Evolutionary conservation across 2,329 filamentous ascomycete species (phyloP).

Genomic region (Fusarium palustre): DNA sequence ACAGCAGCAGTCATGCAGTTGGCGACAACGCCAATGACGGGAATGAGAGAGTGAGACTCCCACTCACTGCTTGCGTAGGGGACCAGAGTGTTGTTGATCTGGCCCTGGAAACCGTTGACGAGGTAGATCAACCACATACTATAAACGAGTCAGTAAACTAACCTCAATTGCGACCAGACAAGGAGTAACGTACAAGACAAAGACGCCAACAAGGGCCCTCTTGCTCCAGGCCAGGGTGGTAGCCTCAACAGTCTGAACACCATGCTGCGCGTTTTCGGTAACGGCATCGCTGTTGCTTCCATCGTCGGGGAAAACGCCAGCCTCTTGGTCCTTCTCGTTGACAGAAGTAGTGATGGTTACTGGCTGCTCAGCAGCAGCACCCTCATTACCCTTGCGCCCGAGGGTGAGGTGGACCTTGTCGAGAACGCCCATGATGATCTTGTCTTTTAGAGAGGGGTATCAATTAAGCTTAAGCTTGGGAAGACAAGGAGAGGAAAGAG

Average conservation of each 20-base stretch:
- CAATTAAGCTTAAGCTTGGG: conserved; percentile 20
- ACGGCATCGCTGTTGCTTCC: conserved; percentile 28
- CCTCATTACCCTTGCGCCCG: conserved; percentile 31
- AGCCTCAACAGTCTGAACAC: conserved; percentile 57
- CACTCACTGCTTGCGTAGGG: conserved; percentile 65
- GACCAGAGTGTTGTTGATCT: conserved; percentile 56
- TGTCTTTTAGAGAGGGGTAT: conserved; percentile 3
- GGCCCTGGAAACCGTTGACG: conserved; percentile 61
- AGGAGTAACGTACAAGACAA: conserved; percentile 48
- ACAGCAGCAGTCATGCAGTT: conserved; percentile 67
- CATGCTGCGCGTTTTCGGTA: conserved; percentile 49
- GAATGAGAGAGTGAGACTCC: conserved; percentile 64
- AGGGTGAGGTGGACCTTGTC: conserved; percentile 32
- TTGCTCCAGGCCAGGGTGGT: conserved; percentile 57
- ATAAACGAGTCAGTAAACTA: background rate
- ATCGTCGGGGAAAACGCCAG: conserved; percentile 18
- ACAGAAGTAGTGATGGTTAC: conserved; percentile 23
- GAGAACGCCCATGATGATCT: conserved; percentile 35
- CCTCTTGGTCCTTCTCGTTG: conserved; percentile 36
- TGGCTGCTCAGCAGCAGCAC: conserved; percentile 15
- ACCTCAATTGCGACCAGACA: background rate
- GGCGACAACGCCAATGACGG: conserved; percentile 65
- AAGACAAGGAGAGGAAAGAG: conserved; percentile 19
- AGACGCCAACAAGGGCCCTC: conserved; percentile 50
- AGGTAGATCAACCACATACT: conserved; percentile 63